Conservation (phyloP, 139 green algal genomes). For the Coelastrella sp. region DNA sequence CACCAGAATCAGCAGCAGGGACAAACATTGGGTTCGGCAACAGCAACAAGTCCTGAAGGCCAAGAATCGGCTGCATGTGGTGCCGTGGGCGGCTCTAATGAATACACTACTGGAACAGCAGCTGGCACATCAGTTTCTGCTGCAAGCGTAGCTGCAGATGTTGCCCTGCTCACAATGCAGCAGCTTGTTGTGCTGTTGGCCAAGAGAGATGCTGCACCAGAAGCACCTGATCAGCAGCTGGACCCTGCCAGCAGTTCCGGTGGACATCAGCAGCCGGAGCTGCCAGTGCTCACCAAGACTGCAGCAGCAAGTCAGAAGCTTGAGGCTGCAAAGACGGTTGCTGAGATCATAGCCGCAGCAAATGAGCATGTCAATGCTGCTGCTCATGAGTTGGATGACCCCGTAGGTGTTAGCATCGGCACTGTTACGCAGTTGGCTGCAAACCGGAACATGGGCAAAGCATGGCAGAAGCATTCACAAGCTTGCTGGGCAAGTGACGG, state of each 20-base stretch:
- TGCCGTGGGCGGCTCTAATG: background rate
- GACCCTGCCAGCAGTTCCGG: background rate
- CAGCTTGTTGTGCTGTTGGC: slow-evolving; percentile 37
- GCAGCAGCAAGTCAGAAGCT: slow-evolving; percentile 23
- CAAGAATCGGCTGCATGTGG: background rate
- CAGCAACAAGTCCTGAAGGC: background rate
- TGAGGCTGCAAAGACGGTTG: slow-evolving; percentile 15
- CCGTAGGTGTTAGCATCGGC: background rate
- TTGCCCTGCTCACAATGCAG: slow-evolving; percentile 32
- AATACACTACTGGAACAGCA: background rate
- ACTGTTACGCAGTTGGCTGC: background rate
- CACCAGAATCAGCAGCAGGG: slow-evolving; percentile 5
- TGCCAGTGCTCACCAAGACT: background rate
- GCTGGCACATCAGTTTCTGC: background rate
- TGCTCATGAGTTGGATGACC: background rate
- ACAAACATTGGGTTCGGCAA: background rate
- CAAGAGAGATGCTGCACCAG: slow-evolving; percentile 7
- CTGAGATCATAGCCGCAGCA: slow-evolving; percentile 24
- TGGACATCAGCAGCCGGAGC: background rate
- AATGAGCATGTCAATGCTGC: slow-evolving; percentile 21
- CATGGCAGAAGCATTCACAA: background rate
- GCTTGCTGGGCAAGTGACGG: background rate
- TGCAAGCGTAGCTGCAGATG: background rate
- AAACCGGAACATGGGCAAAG: background rate
- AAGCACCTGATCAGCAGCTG: background rate